A percentile compares a stretch with the other conserved stretches of the same genome.
These are phyloP conservation scores for Ganoderma sinense DNA, from an alignment of 1,284 basidiomycete genomes.

Conservation along the genomic window DNA sequence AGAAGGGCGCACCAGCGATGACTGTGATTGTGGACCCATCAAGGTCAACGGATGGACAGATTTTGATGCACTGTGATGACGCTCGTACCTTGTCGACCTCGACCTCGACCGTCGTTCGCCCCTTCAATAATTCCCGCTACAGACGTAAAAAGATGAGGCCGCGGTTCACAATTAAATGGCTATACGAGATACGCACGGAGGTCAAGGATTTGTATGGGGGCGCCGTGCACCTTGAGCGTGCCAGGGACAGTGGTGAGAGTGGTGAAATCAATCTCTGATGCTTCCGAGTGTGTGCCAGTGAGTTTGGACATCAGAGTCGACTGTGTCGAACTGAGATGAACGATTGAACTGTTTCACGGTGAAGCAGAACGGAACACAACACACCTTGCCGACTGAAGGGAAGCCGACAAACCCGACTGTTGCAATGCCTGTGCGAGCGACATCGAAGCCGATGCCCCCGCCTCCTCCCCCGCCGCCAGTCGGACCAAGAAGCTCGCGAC, in stretches of 20 bases:
- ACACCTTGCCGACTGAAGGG: conserved; percentile 86
- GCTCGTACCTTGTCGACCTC: conserved; percentile 89
- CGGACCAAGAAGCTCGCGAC: conserved; percentile 90
- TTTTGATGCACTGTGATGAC: not conserved
- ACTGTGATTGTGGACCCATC: conserved; percentile 48
- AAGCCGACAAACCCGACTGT: conserved; percentile 96
- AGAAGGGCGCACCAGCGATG: conserved; percentile 74
- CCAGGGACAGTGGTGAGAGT: conserved; percentile 94
- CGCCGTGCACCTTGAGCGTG: conserved; percentile 94
- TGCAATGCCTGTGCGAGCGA: conserved; percentile 95
- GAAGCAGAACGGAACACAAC: conserved; percentile 40
- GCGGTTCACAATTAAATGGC: conserved; percentile 16
- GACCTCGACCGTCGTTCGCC: conserved; percentile 96
- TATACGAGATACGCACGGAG: conserved; percentile 64
- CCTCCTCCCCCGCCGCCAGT: conserved; percentile 86
- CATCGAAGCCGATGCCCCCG: conserved; percentile 92
- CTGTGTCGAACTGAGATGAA: conserved; percentile 48
- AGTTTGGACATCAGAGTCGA: conserved; percentile 98
- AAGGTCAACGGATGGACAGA: conserved; percentile 14
- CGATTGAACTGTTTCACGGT: conserved; percentile 55
- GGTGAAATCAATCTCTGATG: conserved; percentile 99
- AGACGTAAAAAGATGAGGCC: conserved; percentile 8
- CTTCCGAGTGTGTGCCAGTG: conserved; percentile 97
- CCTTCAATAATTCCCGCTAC: conserved; percentile 99
- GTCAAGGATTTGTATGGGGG: conserved; percentile 89